Percentiles rank a stretch among this genome's conserved stretches.
These are phyloP conservation scores for Alnus rubra DNA, from an alignment of 306 rosid genomes.

Conservation along the genomic window DNA sequence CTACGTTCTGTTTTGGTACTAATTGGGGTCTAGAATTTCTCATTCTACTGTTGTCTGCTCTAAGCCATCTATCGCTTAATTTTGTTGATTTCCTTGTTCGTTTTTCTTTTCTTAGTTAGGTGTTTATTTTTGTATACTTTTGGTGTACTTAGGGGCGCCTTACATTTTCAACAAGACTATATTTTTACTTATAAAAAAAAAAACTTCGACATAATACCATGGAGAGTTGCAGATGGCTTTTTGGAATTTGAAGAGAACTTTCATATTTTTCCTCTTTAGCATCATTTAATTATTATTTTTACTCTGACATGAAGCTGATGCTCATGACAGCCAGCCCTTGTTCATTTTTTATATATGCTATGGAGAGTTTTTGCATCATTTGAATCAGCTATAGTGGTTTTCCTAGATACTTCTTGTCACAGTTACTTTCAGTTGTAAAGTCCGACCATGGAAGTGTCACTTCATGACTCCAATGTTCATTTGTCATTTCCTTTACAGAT, in stretches of 20 bases:
- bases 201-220: background rate
- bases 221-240: background rate
- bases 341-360: background rate
- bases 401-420: background rate
- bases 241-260: background rate
- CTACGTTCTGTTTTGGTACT: background rate
- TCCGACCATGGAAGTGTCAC: background rate
- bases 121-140: no score
- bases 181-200: no score
- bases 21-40: background rate
- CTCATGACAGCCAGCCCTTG: background rate
- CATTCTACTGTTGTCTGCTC: background rate
- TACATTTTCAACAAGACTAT: no score
- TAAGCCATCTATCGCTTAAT: background rate
- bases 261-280: background rate
- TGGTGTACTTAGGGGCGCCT: no score
- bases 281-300: background rate
- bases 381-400: background rate
- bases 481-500: background rate
- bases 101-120: no score
- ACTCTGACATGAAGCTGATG: background rate
- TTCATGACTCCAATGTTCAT: background rate
- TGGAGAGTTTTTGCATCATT: background rate
- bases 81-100: no score
- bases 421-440: background rate